Base-by-base conservation (phyloP, 352 stramenopile genomes). In the Pythium aristosporum region DNA sequence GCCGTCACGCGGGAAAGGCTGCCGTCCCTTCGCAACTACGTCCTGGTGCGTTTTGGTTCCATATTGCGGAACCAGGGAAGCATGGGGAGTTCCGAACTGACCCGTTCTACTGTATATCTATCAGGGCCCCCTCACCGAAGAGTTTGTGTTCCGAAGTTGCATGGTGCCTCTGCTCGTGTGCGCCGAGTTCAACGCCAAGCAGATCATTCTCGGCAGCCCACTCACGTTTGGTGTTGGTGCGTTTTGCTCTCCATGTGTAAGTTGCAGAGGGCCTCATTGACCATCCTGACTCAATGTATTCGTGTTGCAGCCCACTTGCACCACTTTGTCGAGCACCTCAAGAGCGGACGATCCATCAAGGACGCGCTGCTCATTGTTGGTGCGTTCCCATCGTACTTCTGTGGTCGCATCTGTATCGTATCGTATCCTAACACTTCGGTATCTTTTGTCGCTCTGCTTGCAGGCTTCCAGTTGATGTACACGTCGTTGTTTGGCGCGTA, bases 401-500 rank as follows among this genome's bases (percentile, higher is more conserved):
- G 7, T 57, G 23, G 1, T 48, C 2, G 34, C 18, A 23, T 21
- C 44, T 23, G 10, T 30, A 30, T 30, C 46, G 25, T 34, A 32
- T 15, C 11, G 1, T n/a, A 34, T 52, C 1, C 10, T 34, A 1
- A 34, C 7, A 9, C 9, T 34, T 52, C 28, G 46, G 16, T 20
- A 9, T n/a, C 43, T 49, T 9, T 47, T 47, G 6, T 21, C 41
- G 16, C 6, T n/a, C 10, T 21, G 39, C 39, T 6, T 28, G 20
- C 57, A 94, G 84, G 82, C 15, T 96, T 98, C 71, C 96, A 99
- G 80, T 87, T 98, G 54, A 71, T 91, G 36, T 99, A 99, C 72
- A 99, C 96, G n/a, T 96, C 85, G 6, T 69, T 99, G 16, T 99
- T 99, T 80, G 96, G 96, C 59, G 87, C 88, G 5, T 99, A 98